Conservation (phyloP, 2,329 filamentous ascomycete species). For the Venturia carpophila region DNA sequence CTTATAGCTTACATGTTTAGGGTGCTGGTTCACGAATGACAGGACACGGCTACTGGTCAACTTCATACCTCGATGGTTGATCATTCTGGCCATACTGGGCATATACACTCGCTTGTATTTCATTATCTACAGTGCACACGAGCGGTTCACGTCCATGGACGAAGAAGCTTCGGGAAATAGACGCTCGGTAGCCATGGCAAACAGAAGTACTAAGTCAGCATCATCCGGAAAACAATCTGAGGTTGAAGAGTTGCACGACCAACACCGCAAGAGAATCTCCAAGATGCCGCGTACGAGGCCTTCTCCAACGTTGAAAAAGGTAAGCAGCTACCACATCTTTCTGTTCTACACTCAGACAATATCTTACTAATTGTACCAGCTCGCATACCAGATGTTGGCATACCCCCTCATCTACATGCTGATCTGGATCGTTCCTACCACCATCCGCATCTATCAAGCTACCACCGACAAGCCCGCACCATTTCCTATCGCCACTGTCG, state of each 20-base stretch:
- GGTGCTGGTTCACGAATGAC: slow-evolving; percentile 39
- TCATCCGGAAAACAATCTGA: not conserved
- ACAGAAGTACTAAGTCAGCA: slow-evolving; percentile 21
- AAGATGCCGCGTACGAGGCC: not conserved
- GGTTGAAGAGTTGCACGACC: not conserved
- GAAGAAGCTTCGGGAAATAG: slow-evolving; percentile 15
- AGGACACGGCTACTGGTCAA: slow-evolving; percentile 34
- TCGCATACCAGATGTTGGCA: slow-evolving; percentile 37
- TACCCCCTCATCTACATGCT: slow-evolving; percentile 38
- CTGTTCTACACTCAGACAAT: not conserved
- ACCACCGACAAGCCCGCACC: slow-evolving; percentile 30
- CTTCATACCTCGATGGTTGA: slow-evolving; percentile 38
- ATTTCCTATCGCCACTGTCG: slow-evolving; percentile 31
- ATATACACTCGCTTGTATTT: slow-evolving; percentile 36
- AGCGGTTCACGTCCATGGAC: slow-evolving; percentile 17
- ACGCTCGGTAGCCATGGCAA: slow-evolving; percentile 16
- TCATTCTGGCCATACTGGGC: slow-evolving; percentile 33
- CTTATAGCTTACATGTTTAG: slow-evolving; percentile 12
- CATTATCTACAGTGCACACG: slow-evolving; percentile 34
- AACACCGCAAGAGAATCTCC: not conserved
- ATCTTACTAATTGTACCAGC: slow-evolving; percentile 23
- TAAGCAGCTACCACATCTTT: not conserved
- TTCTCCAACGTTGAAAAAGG: not conserved
- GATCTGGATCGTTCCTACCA: slow-evolving; percentile 37
- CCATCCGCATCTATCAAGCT: slow-evolving; percentile 36